Conservation (phyloP, 106 monocot genomes). For the Gastrodia elata region DNA sequence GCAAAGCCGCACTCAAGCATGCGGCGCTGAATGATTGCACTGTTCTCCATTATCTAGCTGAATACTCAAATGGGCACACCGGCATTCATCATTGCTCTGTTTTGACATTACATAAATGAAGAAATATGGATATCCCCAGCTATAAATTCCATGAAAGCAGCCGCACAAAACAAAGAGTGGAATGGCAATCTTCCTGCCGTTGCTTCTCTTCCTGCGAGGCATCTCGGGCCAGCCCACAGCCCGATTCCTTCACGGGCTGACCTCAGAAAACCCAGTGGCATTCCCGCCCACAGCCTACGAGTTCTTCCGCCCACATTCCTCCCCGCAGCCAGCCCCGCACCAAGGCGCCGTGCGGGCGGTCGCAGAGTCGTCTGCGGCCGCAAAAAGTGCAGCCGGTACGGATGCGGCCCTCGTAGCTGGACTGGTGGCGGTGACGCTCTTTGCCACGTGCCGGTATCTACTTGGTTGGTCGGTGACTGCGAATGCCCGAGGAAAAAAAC, state of each 20-base stretch:
- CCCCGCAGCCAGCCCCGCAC: neutral
- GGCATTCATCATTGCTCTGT: neutral
- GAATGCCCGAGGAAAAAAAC: no score
- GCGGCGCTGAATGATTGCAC: neutral
- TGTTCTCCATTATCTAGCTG: neutral
- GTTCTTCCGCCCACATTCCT: neutral
- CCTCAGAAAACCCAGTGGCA: neutral
- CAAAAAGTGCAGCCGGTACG: neutral
- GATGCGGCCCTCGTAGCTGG: neutral
- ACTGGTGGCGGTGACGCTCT: neutral
- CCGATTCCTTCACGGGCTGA: slow-evolving; percentile 3
- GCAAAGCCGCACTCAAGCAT: neutral
- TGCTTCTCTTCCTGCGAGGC: neutral
- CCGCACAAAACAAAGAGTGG: neutral
- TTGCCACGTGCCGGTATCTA: neutral
- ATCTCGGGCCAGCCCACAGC: neutral
- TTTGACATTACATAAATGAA: no score
- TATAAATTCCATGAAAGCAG: neutral
- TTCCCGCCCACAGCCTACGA: slow-evolving; percentile 11
- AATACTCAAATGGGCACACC: neutral
- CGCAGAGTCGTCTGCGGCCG: neutral
- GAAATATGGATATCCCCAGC: no score
- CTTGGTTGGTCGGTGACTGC: no score
- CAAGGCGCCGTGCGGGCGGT: neutral
- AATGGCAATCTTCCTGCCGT: neutral